These are phyloP conservation scores for Chloranthus sessilifolius DNA, from an alignment of 164 flowering plant species.

Conservation along the genomic window DNA sequence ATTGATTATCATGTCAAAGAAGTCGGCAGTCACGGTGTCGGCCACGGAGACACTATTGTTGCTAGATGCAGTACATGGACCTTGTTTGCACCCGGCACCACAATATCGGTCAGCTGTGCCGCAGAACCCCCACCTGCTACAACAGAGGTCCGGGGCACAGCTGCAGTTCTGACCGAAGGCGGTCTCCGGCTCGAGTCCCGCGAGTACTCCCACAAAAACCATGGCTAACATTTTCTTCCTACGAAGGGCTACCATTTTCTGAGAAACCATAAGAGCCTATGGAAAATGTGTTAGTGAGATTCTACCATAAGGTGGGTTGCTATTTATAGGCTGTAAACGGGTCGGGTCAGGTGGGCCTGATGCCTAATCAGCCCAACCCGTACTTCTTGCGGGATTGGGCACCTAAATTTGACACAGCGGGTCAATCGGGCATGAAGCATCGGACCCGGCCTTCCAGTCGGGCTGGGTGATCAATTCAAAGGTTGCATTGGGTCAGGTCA, in stretches of 20 bases:
- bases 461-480: too few relatives aligned
- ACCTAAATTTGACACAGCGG: too few relatives aligned
- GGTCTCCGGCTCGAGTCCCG: background rate
- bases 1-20: slow-evolving; percentile 38
- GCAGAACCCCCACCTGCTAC: slow-evolving; percentile 28
- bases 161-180: slow-evolving; percentile 23
- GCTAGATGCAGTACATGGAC: slow-evolving; percentile 27
- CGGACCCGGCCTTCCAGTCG: too few relatives aligned
- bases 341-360: too few relatives aligned
- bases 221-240: background rate
- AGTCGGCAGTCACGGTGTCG: slow-evolving; percentile 29
- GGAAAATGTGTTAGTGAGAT: too few relatives aligned
- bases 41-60: slow-evolving; percentile 22
- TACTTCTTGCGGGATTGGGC: too few relatives aligned
- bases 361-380: too few relatives aligned
- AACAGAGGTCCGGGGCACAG: slow-evolving; percentile 17
- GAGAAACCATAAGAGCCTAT: too few relatives aligned
- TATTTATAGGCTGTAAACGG: too few relatives aligned
- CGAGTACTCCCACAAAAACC: slow-evolving; percentile 4
- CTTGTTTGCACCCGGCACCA: slow-evolving; percentile 35
- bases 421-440: too few relatives aligned
- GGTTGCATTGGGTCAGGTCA: too few relatives aligned
- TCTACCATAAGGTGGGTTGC: too few relatives aligned
- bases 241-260: background rate
- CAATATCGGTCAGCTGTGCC: slow-evolving; percentile 37